These are phyloP conservation scores for Cyclotella choctawhatcheeana DNA, from an alignment of 108 stramenopile species.

Conservation along the genomic window DNA sequence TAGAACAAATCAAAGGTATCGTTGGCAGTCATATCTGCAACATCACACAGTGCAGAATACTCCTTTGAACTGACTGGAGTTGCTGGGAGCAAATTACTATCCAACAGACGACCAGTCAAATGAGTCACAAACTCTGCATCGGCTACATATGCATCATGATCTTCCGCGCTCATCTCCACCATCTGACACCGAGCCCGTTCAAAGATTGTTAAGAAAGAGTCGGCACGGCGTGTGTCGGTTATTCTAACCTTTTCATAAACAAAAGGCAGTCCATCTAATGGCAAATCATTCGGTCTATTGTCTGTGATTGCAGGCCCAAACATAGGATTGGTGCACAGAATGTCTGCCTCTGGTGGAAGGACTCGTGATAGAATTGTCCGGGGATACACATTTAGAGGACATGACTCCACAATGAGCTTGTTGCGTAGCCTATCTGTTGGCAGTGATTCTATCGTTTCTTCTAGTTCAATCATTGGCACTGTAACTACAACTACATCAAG, in stretches of 20 bases:
- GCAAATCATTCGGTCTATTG: neutral
- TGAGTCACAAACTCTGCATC: slow-evolving; percentile 97
- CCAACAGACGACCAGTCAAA: slow-evolving; percentile 90
- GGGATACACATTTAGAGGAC: slow-evolving; percentile 72
- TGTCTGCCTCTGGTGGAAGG: slow-evolving; percentile 85
- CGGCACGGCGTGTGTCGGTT: slow-evolving; percentile 73
- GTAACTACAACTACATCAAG: slow-evolving; percentile 83
- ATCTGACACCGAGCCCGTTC: slow-evolving; percentile 90
- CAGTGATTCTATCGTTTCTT: slow-evolving; percentile 66
- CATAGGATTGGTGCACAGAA: slow-evolving; percentile 94
- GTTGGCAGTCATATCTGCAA: slow-evolving; percentile 88
- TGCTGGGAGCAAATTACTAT: slow-evolving; percentile 79
- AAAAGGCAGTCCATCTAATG: slow-evolving; percentile 92
- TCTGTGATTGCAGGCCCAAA: slow-evolving; percentile 68
- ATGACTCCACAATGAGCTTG: slow-evolving; percentile 83
- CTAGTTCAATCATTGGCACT: slow-evolving; percentile 81
- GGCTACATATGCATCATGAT: slow-evolving; percentile 90
- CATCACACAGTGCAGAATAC: slow-evolving; percentile 88
- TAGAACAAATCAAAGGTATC: slow-evolving; percentile 96
- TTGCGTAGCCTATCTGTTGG: slow-evolving; percentile 64
- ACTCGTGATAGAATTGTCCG: slow-evolving; percentile 69
- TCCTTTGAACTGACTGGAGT: slow-evolving; percentile 93
- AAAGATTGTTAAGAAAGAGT: slow-evolving; percentile 87
- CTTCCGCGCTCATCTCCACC: slow-evolving; percentile 91
- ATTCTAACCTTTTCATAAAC: slow-evolving; percentile 90